These are phyloP conservation scores for Yamadazyma trypodendri DNA, from an alignment of 1,139 yeast genomes.

Conservation along the genomic window DNA sequence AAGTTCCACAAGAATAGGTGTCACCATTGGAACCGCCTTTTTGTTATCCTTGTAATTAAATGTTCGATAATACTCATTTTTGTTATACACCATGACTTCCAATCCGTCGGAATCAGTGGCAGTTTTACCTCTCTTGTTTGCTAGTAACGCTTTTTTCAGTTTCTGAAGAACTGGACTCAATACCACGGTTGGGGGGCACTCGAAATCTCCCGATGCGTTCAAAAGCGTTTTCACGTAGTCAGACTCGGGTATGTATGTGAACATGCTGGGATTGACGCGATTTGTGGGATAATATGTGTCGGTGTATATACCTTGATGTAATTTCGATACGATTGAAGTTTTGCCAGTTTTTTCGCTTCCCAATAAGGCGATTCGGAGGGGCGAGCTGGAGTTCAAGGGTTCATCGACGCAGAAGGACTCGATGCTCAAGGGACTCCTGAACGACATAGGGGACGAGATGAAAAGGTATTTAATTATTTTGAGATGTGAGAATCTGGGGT, in stretches of 20 bases:
- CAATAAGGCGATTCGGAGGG: constrained; percentile 54
- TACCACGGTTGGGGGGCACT: constrained; percentile 12
- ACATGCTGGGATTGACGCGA: constrained; percentile 51
- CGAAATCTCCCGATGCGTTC: constrained; percentile 5
- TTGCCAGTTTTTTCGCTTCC: constrained; percentile 58
- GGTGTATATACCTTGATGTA: constrained; percentile 46
- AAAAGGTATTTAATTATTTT: no score
- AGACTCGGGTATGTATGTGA: constrained; percentile 49
- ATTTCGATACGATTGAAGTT: constrained; percentile 50
- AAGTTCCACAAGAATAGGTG: constrained; percentile 64
- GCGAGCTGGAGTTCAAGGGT: constrained; percentile 31
- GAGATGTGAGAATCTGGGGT: background rate
- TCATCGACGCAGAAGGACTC: constrained; percentile 12
- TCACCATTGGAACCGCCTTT: constrained; percentile 41
- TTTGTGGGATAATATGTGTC: constrained; percentile 70
- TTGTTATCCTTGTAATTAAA: constrained; percentile 13
- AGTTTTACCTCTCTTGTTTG: constrained; percentile 15
- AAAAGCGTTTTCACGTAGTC: constrained; percentile 24
- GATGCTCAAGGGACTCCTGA: constrained; percentile 11
- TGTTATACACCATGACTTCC: constrained; percentile 13
- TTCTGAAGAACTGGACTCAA: constrained; percentile 29
- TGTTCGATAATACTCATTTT: constrained; percentile 26
- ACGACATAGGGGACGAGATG: constrained; percentile 8
- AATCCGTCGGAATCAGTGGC: constrained; percentile 13
- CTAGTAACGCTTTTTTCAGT: constrained; percentile 6